Conservation (phyloP, 2,329 filamentous ascomycete species). For the Colletotrichum echinochloae region DNA sequence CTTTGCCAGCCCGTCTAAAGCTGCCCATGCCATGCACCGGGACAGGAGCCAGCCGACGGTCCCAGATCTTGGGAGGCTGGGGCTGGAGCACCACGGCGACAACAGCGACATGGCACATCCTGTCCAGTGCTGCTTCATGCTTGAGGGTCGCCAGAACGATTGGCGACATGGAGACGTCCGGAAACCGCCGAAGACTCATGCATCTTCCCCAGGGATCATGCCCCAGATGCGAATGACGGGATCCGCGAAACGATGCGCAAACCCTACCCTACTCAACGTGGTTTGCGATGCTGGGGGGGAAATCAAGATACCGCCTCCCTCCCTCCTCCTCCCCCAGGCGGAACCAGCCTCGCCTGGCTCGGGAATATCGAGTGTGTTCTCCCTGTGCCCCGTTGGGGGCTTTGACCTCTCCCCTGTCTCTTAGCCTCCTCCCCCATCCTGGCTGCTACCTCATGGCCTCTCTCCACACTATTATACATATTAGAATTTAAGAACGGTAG, state of each 20-base stretch:
- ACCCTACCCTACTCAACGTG: background rate
- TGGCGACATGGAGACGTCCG: constrained; percentile 10
- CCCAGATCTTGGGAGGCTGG: constrained; percentile 13
- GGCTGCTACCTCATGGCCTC: constrained; percentile 1
- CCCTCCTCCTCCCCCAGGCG: too few relatives aligned
- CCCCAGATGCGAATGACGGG: constrained; percentile 4
- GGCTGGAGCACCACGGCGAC: background rate
- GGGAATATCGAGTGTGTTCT: background rate
- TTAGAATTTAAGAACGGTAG: constrained; percentile 22
- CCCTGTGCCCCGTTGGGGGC: too few relatives aligned
- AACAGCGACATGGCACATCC: background rate
- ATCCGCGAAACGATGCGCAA: constrained; percentile 25
- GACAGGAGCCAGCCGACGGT: constrained; percentile 22
- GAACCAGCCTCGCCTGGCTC: constrained; percentile 6
- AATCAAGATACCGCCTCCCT: constrained; percentile 15
- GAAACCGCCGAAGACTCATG: constrained; percentile 16
- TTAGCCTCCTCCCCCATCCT: background rate
- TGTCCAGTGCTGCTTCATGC: background rate
- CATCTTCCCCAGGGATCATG: background rate
- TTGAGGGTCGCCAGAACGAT: background rate
- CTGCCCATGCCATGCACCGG: constrained; percentile 21
- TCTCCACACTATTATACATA: background rate
- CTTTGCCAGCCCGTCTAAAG: constrained; percentile 7
- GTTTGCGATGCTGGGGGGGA: constrained; percentile 1
- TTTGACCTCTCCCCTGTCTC: too few relatives aligned